Base-by-base conservation (phyloP, 2,329 filamentous ascomycete genomes). In the Ophiocordyceps sinensis region DNA sequence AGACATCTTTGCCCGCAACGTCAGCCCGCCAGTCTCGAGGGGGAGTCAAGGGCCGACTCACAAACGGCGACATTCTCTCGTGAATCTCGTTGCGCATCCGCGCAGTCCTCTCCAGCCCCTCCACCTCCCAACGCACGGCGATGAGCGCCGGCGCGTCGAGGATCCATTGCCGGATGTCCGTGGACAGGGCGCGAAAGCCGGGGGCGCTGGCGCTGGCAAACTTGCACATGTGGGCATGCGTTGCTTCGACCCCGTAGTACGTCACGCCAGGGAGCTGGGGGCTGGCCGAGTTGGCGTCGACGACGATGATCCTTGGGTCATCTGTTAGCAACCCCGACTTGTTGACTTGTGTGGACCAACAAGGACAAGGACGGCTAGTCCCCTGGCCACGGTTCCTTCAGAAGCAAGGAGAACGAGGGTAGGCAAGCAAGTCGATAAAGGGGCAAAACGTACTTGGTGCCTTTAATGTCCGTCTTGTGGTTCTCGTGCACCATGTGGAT, bases 401-500 rank as follows among this genome's bases (percentile, higher is more conserved):
- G 19, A 4, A 19, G 19, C 19, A 19, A 19, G 19, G 19, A 19
- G 19, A 19, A 19, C 19, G 4, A 3, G 19, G 19, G 19, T 19
- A 19, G 19, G 19, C 19, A 4, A 19, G 19, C 19, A 19, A 19
- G 19, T 19, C 19, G 19, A 19, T 19, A 19, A 8, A 15, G 10
- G 11, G 15, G n/a, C 5, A 6, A 14, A n/a, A 51, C 62, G 37
- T 50, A 65, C 62, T 63, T 77, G 1, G 75, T 75, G 2, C 75
- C 76, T 49, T 73, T 79, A 30, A 86, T 51, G 47, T 85, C 75
- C 0, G 80, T 84, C 45, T 79, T 80, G 49, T 79, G 75, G 37
- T 78, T 79, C 53, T 88, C 83, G 42, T 86, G 81, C 31, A 78
- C 83, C 71, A 86, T 85, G 51, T 82, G 82, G 39, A 87, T 77